Evolutionary conservation across 371 early-diverging fungal genomes (phyloP), one percentile per base, ranked within the genome.

Genomic region (Basidiobolus meristosporus): DNA sequence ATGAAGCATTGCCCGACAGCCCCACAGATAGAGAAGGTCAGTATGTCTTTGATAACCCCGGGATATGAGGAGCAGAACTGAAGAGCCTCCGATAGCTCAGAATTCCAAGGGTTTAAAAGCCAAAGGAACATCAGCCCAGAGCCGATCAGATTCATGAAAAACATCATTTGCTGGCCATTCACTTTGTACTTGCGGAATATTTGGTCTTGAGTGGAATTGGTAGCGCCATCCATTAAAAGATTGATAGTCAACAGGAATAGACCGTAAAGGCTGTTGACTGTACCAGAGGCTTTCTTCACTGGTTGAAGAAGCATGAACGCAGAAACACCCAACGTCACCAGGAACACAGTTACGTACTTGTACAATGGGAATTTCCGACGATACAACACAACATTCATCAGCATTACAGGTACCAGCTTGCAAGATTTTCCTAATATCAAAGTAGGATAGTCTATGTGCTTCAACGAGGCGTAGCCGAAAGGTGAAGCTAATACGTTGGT

Each of bases 1-100:
- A 98, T 88, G 53, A 97, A 91, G 60, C 82, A 78, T 62, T 98
- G 98, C n/a, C 99, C 99, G 18, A 93, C 23, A 1, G 92, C 85
- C 20, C 98, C 97, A 50, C 86, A 86, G 12, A 88, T 45, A 7
- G 83, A 79, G 63, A 88, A 92, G 42, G 89, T 50, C 15, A 84
- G 40, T 14, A 98, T 72, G 54, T 97, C 95, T 16, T 57, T 45
- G 31, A 83, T 56, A 5, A 89, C 81, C 10, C 63, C 65, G 2
- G 95, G 91, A 42, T 90, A 74, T 3, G 58, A 50, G 5, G 54
- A 41, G 40, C 77, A 71, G 47, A 98, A 92, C 4, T 55, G 51
- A n/a, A 87, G 29, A 12, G 96, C 92, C 36, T 56, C 56, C n/a
- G 51, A 42, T 3, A 95, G 59, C 57, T 92, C 90, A 19, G 76